A percentile compares a stretch with the other conserved stretches of the same genome.
Evolutionary conservation across 2,329 filamentous ascomycete species (phyloP).

Genomic region (Cercospora brassicicola): DNA sequence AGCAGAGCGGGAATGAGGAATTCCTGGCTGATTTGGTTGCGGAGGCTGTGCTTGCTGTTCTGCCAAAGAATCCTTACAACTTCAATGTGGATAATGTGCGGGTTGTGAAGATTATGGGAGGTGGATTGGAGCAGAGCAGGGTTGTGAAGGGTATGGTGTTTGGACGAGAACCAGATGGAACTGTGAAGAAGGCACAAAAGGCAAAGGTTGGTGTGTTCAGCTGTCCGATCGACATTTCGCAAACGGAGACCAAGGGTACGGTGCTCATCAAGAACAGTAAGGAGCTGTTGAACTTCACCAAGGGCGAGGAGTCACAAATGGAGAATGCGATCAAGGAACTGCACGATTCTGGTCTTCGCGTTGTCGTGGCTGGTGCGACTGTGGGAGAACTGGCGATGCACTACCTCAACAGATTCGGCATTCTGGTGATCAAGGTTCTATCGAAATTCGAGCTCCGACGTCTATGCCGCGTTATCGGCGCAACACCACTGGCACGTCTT

Average conservation of each 20-base stretch:
- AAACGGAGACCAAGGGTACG: slow-evolving; percentile 98
- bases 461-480: slow-evolving; percentile 92
- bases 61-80: slow-evolving; percentile 91
- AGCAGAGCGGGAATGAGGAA: slow-evolving; percentile 92
- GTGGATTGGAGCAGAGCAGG: slow-evolving; percentile 86
- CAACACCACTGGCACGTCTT: slow-evolving; percentile 90
- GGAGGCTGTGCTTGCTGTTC: slow-evolving; percentile 77
- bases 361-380: slow-evolving; percentile 88
- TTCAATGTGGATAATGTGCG: slow-evolving; percentile 99
- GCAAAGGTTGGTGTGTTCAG: slow-evolving; percentile 97
- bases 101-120: slow-evolving; percentile 99
- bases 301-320: slow-evolving; percentile 90
- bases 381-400: slow-evolving; percentile 94
- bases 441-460: slow-evolving; percentile 97
- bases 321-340: slow-evolving; percentile 92
- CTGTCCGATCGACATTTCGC: slow-evolving; percentile 89
- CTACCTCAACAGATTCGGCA: slow-evolving; percentile 96
- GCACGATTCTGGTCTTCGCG: slow-evolving; percentile 87
- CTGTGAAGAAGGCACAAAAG: slow-evolving; percentile 82
- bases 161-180: slow-evolving; percentile 86
- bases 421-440: slow-evolving; percentile 92
- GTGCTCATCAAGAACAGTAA: slow-evolving; percentile 95
- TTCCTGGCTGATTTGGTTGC: slow-evolving; percentile 83
- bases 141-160: slow-evolving; percentile 99
- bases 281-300: slow-evolving; percentile 98